A percentile compares a stretch with the other conserved stretches of the same genome.
Conservation (phyloP, 768 basidiomycete species). For the Phlebiopsis gigantea region DNA sequence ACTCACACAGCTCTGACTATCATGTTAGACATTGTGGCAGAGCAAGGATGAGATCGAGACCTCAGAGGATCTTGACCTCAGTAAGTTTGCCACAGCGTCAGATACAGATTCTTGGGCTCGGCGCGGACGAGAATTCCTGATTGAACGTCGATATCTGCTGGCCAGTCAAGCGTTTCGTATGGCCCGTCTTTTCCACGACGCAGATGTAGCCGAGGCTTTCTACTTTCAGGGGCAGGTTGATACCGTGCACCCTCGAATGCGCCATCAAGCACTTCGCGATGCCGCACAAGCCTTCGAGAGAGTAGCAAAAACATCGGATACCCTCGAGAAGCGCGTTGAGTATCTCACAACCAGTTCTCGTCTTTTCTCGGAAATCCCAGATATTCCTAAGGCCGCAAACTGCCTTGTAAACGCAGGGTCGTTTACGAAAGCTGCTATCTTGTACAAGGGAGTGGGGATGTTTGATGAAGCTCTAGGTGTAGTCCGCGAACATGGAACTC, state of each 20-base stretch:
- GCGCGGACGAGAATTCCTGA: neutral
- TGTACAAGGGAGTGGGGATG: neutral
- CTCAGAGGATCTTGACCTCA: neutral
- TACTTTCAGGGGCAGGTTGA: neutral
- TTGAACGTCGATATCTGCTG: neutral
- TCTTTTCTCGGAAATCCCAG: neutral
- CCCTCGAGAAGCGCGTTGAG: neutral
- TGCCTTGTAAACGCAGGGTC: neutral
- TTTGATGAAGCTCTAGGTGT: neutral
- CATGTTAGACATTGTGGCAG: neutral
- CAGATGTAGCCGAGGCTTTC: neutral
- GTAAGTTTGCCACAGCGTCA: slow-evolving; percentile 1
- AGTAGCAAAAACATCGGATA: neutral
- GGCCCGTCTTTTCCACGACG: neutral
- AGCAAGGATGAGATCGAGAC: neutral
- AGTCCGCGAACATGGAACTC: neutral
- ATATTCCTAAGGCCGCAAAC: neutral
- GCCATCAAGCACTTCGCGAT: neutral
- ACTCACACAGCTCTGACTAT: too few relatives aligned
- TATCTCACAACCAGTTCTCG: neutral
- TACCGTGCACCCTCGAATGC: neutral
- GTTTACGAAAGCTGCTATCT: neutral
- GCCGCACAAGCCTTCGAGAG: slow-evolving; percentile 2
- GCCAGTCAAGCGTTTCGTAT: neutral
- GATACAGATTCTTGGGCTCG: neutral